phyloP scores from a whole-genome alignment of 768 basidiomycete genomes.

The Floccularia luteovirens region DNA sequence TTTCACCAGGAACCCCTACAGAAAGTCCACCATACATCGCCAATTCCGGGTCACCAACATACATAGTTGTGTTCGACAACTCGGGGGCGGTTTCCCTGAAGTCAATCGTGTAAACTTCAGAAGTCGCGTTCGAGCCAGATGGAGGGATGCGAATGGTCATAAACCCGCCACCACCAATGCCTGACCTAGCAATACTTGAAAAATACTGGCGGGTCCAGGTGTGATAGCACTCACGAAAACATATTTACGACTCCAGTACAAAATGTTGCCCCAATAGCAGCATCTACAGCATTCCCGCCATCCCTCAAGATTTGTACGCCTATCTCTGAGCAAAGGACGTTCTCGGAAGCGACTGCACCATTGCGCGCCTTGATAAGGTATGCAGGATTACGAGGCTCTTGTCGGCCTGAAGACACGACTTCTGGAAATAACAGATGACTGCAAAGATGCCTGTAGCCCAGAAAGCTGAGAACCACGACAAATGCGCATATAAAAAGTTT shows the following conservation, averaged over 20 bases:
- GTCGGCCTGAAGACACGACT: too few species aligned
- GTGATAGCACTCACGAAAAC: slow-evolving; percentile 60
- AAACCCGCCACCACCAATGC: slow-evolving; percentile 85
- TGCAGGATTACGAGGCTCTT: slow-evolving; percentile 27
- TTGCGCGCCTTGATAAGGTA: slow-evolving; percentile 48
- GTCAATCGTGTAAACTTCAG: slow-evolving; percentile 70
- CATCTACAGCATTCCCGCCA: slow-evolving; percentile 90
- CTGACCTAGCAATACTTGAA: slow-evolving; percentile 39
- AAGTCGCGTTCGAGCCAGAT: slow-evolving; percentile 24
- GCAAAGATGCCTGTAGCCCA: too few species aligned
- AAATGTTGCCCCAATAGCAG: slow-evolving; percentile 71
- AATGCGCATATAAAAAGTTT: too few species aligned
- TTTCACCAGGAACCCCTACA: slow-evolving; percentile 88
- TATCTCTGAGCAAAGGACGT: slow-evolving; percentile 76
- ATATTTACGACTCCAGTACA: slow-evolving; percentile 84
- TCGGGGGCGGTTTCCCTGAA: slow-evolving; percentile 86
- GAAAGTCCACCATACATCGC: slow-evolving; percentile 74
- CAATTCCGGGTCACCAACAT: slow-evolving; percentile 37
- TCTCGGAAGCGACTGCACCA: slow-evolving; percentile 90
- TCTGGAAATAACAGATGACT: too few species aligned
- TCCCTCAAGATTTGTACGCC: slow-evolving; percentile 70
- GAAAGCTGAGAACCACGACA: too few species aligned
- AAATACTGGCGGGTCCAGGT: slow-evolving; percentile 2
- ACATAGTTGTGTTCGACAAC: slow-evolving; percentile 74
- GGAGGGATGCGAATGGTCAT: slow-evolving; percentile 79